Evolutionary conservation across 2,329 filamentous ascomycete genomes (phyloP), one percentile per base, ranked within the genome.

Genomic region (Paecilomyces sp.): DNA sequence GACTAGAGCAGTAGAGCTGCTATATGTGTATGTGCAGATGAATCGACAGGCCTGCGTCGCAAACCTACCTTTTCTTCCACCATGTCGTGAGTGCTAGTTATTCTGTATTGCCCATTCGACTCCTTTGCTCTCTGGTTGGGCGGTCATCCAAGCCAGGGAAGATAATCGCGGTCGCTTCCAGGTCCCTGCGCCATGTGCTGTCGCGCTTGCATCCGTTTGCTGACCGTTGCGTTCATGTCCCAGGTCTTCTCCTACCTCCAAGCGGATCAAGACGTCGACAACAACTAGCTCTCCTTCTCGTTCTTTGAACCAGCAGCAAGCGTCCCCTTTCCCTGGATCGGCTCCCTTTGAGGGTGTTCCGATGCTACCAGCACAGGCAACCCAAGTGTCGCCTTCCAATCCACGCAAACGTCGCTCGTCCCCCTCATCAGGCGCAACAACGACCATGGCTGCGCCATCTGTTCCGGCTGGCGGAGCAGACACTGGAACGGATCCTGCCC

Each of bases 321-420:
- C 71, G 28, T 68, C 73, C 58, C 68, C 72, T 28, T 75, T 72
- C 56, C 70, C 71, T 52, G 66, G 69, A 62, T 67, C 74, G 56
- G 65, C 68, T 62, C 62, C 67, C 22, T 75, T 74, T 59, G 74
- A 77, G 62, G 72, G 70, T 60, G 73, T 76, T 60, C 70, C 73
- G 47, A 79, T 79, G 68, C 73, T 72, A 58, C 69, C 67, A 53
- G 63, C 71, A 58, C 71, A 71, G n/a, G n/a, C 57, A 47, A 66
- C 41, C 18, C 41, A n/a, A 31, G 28, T 69, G 57, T 65, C 70
- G 34, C 66, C 67, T 60, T 64, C 68, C 57, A 78, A 77, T 63
- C 73, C 77, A 41, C 75, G 77, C 60, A 80, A 80, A 71, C 74
- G 77, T 60, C 75, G 74, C 61, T 70, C 75, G 60, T 78, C 76